phyloP scores from a whole-genome alignment of 805 yeast species.

The Blastobotrys mokoenaii region DNA sequence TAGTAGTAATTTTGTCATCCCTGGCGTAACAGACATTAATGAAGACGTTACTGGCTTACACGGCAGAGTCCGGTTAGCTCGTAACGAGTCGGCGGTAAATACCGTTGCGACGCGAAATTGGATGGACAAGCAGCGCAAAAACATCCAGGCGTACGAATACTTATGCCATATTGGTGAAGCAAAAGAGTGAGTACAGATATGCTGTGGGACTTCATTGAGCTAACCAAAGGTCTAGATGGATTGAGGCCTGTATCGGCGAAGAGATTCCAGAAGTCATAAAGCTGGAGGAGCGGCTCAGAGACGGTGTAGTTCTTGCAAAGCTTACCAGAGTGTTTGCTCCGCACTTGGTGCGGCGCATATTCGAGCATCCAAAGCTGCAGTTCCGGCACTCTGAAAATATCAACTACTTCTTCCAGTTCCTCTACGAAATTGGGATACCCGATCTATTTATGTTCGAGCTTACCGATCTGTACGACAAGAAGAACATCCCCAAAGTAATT shows the following conservation, averaged over 20 bases:
- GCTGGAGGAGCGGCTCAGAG: slow-evolving; percentile 59
- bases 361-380: slow-evolving; percentile 56
- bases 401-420: slow-evolving; percentile 62
- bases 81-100: slow-evolving; percentile 20
- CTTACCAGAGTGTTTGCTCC: slow-evolving; percentile 68
- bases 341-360: slow-evolving; percentile 43
- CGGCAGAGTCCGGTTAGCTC: slow-evolving; percentile 27
- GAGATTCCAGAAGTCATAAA: slow-evolving; percentile 48
- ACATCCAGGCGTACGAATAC: slow-evolving; percentile 59
- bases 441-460: slow-evolving; percentile 83
- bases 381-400: slow-evolving; percentile 92
- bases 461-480: slow-evolving; percentile 86
- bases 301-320: slow-evolving; percentile 82
- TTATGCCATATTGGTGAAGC: slow-evolving; percentile 74
- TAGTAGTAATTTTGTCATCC: slow-evolving; percentile 10
- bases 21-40: slow-evolving; percentile 25
- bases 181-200: slow-evolving; percentile 33
- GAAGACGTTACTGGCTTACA: slow-evolving; percentile 28
- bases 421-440: slow-evolving; percentile 68
- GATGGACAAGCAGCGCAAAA: slow-evolving; percentile 36
- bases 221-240: slow-evolving; percentile 41
- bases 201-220: background rate
- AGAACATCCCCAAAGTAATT: slow-evolving; percentile 87
- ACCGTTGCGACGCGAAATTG: slow-evolving; percentile 23
- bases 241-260: slow-evolving; percentile 54